Evolutionary conservation across 1,139 yeast genomes (phyloP).

Genomic region (Diutina mesorugosa): DNA sequence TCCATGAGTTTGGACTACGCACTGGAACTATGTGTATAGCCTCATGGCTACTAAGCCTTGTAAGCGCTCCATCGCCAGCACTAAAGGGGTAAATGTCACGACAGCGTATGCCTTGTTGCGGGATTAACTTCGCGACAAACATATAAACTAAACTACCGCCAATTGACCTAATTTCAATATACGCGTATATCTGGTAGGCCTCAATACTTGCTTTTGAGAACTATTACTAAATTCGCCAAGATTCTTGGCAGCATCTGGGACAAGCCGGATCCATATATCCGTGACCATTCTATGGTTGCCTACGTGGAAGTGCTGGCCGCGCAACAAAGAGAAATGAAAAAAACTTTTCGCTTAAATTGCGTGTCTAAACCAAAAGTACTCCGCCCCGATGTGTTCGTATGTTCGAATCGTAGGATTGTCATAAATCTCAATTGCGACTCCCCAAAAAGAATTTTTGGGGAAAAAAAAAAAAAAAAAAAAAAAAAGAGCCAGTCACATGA

Average conservation of each 20-base stretch:
- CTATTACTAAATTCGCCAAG: neutral
- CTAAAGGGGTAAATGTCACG: neutral
- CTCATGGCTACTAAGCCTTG: neutral
- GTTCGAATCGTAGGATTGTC: no score
- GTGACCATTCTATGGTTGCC: neutral
- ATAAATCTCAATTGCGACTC: no score
- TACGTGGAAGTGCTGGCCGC: neutral
- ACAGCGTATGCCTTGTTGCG: neutral
- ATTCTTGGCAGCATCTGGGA: neutral
- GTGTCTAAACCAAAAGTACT: neutral
- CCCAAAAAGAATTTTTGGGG: no score
- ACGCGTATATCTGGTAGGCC: no score
- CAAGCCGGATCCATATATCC: neutral
- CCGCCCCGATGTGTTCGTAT: no score
- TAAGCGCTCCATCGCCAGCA: neutral
- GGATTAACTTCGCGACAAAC: neutral
- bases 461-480: no score
- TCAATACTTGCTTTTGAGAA: neutral
- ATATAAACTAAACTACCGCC: no score
- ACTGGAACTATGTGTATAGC: neutral
- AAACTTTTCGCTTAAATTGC: neutral
- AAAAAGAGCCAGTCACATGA: neutral
- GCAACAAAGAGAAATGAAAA: neutral
- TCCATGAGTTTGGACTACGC: neutral
- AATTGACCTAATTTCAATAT: no score